phyloP scores from a whole-genome alignment of 495 filamentous ascomycete species.

The Recurvomyces mirabilis region DNA sequence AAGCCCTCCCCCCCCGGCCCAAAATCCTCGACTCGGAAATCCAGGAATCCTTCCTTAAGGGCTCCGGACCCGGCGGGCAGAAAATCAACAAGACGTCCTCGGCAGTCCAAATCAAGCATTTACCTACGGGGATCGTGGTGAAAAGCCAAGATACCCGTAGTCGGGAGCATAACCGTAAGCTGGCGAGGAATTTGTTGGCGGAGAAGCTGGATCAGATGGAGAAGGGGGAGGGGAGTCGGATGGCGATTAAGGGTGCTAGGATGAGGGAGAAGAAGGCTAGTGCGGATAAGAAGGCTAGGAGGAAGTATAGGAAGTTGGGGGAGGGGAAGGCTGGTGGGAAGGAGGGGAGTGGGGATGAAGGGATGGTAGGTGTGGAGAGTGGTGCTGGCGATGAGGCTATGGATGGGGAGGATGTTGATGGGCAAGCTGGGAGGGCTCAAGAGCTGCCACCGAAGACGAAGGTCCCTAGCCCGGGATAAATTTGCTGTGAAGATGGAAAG shows the following conservation, averaged over 20 bases:
- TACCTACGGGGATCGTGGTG: slow-evolving; percentile 77
- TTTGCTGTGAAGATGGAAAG: no score
- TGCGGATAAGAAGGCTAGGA: slow-evolving; percentile 50
- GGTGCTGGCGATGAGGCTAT: not conserved
- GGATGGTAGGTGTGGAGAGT: slow-evolving; percentile 24
- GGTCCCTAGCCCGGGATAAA: no score
- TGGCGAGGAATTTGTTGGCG: slow-evolving; percentile 66
- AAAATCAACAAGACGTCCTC: slow-evolving; percentile 99
- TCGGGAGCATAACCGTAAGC: slow-evolving; percentile 76
- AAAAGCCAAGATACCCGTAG: slow-evolving; percentile 89
- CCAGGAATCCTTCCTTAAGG: slow-evolving; percentile 75
- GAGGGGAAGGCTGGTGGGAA: slow-evolving; percentile 31
- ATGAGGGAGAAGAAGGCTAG: slow-evolving; percentile 54
- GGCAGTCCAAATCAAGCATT: slow-evolving; percentile 85
- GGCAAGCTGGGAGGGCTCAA: no score
- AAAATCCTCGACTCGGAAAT: slow-evolving; percentile 68
- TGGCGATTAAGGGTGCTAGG: slow-evolving; percentile 42
- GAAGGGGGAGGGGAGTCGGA: slow-evolving; percentile 48
- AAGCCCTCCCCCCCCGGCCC: slow-evolving; percentile 64
- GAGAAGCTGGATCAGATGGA: slow-evolving; percentile 60
- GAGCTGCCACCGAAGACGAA: no score
- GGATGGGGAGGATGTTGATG: no score
- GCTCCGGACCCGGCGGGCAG: slow-evolving; percentile 86
- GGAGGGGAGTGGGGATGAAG: slow-evolving; percentile 34
- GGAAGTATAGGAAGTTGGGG: slow-evolving; percentile 51